Base-by-base conservation (phyloP, 768 basidiomycete genomes). In the Boletus eberwhitei region DNA sequence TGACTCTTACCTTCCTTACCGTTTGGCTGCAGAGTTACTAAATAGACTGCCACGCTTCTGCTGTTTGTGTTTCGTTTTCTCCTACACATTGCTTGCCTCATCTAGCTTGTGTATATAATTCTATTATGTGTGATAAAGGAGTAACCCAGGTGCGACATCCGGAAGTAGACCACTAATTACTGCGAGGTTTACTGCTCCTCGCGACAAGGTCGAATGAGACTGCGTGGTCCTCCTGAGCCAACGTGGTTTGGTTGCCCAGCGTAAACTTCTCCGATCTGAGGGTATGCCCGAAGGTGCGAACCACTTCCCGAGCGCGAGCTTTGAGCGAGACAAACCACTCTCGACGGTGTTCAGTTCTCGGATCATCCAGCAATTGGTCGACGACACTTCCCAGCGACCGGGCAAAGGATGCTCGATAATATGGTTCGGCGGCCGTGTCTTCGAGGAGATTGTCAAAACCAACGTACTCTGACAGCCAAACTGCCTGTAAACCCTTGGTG, bases 401-500 rank as follows among this genome's bases (percentile, higher is more conserved):
- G 5, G 81, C 77, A 31, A 87, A 72, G 58, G 83, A 85, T 13
- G 72, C 67, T 6, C 71, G 73, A 66, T 74, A 74, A 64, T 81
- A 81, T 2, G 55, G 48, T 39, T 61, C 56, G 40, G 66, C 51
- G 42, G 41, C 26, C 48, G 59, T 29, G 36, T 58, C 53, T 41
- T 41, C 55, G 19, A 81, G 65, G 26, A 83, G 61, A 17, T 46
- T 54, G 26, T 73, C 73, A 9, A 74, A 67, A 37, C 79, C 77
- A 42, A 84, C 67, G 61, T 78, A 68, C 55, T 77, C 69, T 8
- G 82, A 65, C 6, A 92, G 80, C 36, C 88, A 80, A 51, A 89
- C 60, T 54, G 77, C 79, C 61, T 88, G 86, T 22, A 81, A 79
- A 62, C 82, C 73, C 61, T 83, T 73, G 32, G 78, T 77, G 14